Conservation (phyloP, 2,329 filamentous ascomycete genomes). For the Aspergillus sp. region DNA sequence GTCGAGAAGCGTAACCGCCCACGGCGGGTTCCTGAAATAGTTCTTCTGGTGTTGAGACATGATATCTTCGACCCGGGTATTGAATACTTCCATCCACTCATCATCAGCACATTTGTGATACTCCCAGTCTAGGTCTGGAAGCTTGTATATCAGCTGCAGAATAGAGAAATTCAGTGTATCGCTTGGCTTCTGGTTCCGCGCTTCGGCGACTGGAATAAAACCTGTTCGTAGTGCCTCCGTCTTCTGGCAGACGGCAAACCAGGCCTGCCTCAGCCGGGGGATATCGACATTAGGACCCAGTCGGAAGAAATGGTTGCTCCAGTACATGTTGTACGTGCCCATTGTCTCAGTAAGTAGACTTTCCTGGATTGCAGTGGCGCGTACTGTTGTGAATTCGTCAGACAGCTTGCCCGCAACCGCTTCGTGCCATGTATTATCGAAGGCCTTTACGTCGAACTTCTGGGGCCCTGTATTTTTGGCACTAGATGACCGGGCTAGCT, state of each 20-base stretch:
- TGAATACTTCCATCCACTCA: constrained; percentile 16
- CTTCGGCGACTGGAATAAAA: constrained; percentile 34
- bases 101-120: constrained; percentile 13
- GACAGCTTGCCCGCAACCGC: constrained; percentile 15
- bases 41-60: constrained; percentile 25
- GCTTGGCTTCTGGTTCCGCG: constrained; percentile 6
- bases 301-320: constrained; percentile 40
- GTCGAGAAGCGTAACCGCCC: constrained; percentile 37
- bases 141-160: constrained; percentile 30
- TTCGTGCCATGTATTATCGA: constrained; percentile 23
- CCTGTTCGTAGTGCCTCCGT: constrained; percentile 39
- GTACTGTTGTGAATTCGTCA: constrained; percentile 24
- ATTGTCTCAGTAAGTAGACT: constrained; percentile 42
- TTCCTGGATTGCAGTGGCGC: constrained; percentile 39
- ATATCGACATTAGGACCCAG: constrained; percentile 29
- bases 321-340: constrained; percentile 38
- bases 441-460: constrained; percentile 21
- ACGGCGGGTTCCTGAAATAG: constrained; percentile 35
- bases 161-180: constrained; percentile 20
- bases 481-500: constrained; percentile 7
- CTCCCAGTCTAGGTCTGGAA: constrained; percentile 28
- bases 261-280: constrained; percentile 30
- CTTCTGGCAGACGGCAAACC: constrained; percentile 28
- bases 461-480: background rate
- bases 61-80: constrained; percentile 22